These are phyloP conservation scores for Hordeum pubiflorum DNA, from an alignment of 202 grass and related monocot species.

Conservation along the genomic window DNA sequence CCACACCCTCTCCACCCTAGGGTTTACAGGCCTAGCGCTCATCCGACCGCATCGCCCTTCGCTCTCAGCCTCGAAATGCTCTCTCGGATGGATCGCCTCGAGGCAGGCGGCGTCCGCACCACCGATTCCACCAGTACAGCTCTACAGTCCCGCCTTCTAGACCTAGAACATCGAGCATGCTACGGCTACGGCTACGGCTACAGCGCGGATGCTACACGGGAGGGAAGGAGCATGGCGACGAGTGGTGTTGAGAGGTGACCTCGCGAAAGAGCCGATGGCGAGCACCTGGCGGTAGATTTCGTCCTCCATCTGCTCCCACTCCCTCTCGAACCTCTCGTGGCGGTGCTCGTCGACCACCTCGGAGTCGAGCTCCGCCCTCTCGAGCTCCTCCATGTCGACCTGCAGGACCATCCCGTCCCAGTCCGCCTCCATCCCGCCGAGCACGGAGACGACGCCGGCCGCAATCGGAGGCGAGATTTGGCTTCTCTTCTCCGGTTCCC, in stretches of 20 bases:
- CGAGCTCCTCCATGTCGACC: constrained; percentile 56
- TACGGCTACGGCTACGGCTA: neutral
- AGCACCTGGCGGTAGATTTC: neutral
- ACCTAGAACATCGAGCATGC: neutral
- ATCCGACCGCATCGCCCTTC: neutral
- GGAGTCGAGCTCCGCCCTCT: constrained; percentile 73
- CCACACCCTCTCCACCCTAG: too few relatives aligned
- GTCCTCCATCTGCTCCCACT: neutral
- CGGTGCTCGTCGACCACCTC: constrained; percentile 43
- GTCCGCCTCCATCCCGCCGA: constrained; percentile 32
- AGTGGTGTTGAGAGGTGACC: constrained; percentile 1
- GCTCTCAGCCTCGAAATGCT: neutral
- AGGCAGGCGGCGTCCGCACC: neutral
- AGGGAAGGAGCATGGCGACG: neutral
- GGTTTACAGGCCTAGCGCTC: neutral
- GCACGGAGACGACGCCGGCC: neutral
- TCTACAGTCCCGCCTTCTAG: neutral
- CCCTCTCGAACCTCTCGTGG: neutral
- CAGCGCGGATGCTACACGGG: neutral
- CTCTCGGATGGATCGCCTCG: neutral
- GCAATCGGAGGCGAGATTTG: constrained; percentile 13
- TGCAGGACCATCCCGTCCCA: constrained; percentile 48
- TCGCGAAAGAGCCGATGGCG: constrained; percentile 32
- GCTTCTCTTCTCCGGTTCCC: neutral
- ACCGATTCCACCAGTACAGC: neutral